Evolutionary conservation across 805 yeast genomes (phyloP), one percentile per base, ranked within the genome.

Genomic region (Lipomyces chichibuensis): DNA sequence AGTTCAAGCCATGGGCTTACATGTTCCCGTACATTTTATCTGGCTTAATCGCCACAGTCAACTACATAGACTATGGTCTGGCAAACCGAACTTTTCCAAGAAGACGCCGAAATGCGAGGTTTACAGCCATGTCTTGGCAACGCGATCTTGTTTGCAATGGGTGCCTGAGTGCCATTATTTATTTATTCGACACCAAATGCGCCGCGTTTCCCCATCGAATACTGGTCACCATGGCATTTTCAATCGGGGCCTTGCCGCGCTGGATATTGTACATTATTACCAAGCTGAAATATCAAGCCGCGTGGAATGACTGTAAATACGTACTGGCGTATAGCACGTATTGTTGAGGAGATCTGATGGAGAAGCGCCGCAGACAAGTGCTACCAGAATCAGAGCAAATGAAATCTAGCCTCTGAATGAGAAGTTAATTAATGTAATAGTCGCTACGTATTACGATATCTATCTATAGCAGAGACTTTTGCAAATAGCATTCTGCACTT

Each of bases 21-120:
- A 55, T 33, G 35, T 13, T 55, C 11, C 39, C 58, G 23, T 33
- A 23, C 8, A 55, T 25, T 32, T 25, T 55, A 13, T 29, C 58
- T 13, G 58, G 58, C 58, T 20, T 55, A 49, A 32, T 55, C 23
- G 58, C 58, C 11, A 2, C 27, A 17, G 35, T 46, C 9, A n/a
- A 20, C 8, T 76, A 73, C 63, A 70, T 76, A 73, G 75, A 72
- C 56, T 76, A 27, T 77, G 77, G 76, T 85, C n/a, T 85, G 87
- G 87, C 83, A 82, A 63, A 84, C 84, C 69, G 87, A 84, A 74
- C 84, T 85, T 52, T 83, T 85, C 65, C 79, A 87, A 62, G 79
- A 82, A 52, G 85, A 85, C 70, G 80, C 84, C 6, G 82, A 84
- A 68, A n/a, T 57, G 27, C 29, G 60, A 11, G 60, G 60, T 59